These are phyloP conservation scores for Yamadazyma trypodendri DNA, from an alignment of 1,139 yeast genomes.

Conservation along the genomic window DNA sequence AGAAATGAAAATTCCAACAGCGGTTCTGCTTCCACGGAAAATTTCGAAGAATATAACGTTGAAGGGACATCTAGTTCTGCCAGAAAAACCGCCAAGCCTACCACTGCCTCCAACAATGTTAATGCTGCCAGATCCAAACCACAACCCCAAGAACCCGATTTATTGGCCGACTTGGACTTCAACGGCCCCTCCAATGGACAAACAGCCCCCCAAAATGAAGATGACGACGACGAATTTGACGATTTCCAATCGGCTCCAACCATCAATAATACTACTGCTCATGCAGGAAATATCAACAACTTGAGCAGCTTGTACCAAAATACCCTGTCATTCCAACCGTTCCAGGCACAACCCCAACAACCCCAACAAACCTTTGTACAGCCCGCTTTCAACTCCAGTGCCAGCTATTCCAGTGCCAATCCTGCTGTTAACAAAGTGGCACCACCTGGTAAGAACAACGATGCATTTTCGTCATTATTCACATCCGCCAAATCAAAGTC, in stretches of 20 bases:
- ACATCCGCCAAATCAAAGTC: slow-evolving; percentile 60
- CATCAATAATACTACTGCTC: slow-evolving; percentile 22
- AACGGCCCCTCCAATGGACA: slow-evolving; percentile 29
- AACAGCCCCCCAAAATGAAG: slow-evolving; percentile 24
- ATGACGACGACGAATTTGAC: slow-evolving; percentile 87
- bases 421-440: slow-evolving; percentile 29
- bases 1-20: slow-evolving; percentile 25
- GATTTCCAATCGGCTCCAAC: slow-evolving; percentile 84
- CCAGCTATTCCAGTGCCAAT: slow-evolving; percentile 23
- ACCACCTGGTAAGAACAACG: slow-evolving; percentile 30
- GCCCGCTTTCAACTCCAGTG: slow-evolving; percentile 7
- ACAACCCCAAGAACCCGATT: slow-evolving; percentile 37
- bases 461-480: slow-evolving; percentile 83
- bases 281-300: slow-evolving; percentile 27
- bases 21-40: slow-evolving; percentile 31
- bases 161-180: slow-evolving; percentile 56
- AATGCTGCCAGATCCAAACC: slow-evolving; percentile 22
- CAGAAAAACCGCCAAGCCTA: slow-evolving; percentile 24
- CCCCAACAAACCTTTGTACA: slow-evolving; percentile 10
- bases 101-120: slow-evolving; percentile 47
- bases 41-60: slow-evolving; percentile 73
- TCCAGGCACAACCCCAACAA: slow-evolving; percentile 14
- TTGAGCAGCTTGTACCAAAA: slow-evolving; percentile 11
- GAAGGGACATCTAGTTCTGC: slow-evolving; percentile 25
- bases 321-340: slow-evolving; percentile 12